phyloP scores from a whole-genome alignment of 2,329 filamentous ascomycete species.

The Esteya vermicola region DNA sequence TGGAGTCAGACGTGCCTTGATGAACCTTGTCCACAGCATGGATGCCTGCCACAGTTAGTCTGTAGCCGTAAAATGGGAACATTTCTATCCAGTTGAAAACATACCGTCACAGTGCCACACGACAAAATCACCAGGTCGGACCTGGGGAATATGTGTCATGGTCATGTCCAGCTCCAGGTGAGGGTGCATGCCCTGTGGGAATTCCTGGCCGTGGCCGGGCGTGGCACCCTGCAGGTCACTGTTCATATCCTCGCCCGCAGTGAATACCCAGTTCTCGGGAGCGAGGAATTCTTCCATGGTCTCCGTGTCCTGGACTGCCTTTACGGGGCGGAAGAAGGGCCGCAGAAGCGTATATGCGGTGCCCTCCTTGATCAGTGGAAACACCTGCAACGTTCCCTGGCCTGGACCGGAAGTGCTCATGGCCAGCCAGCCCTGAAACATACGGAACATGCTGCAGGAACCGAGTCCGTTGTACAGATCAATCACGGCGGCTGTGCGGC shows the following conservation, averaged over 20 bases:
- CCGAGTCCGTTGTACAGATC: constrained; percentile 73
- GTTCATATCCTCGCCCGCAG: constrained; percentile 8
- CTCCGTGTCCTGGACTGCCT: neutral
- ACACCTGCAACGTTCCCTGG: constrained; percentile 71
- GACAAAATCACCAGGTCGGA: constrained; percentile 62
- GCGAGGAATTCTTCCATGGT: constrained; percentile 25
- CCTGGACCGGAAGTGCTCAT: constrained; percentile 59
- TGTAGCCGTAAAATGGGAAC: neutral
- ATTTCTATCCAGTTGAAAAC: too few species aligned
- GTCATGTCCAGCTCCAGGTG: constrained; percentile 51
- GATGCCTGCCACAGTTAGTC: constrained; percentile 28
- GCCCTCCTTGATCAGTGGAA: constrained; percentile 60
- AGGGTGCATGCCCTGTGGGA: constrained; percentile 48
- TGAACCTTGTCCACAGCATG: constrained; percentile 78
- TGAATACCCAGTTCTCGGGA: constrained; percentile 20
- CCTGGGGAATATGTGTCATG: constrained; percentile 58
- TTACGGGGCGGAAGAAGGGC: constrained; percentile 59
- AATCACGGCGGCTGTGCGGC: constrained; percentile 51
- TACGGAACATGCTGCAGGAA: constrained; percentile 70
- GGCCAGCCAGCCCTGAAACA: constrained; percentile 81
- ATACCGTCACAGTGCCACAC: constrained; percentile 72
- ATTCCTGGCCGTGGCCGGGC: constrained; percentile 57
- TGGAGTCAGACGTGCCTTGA: constrained; percentile 56
- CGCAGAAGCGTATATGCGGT: constrained; percentile 71
- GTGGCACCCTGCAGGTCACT: constrained; percentile 47